Evolutionary conservation across 805 yeast genomes (phyloP).

Genomic region (Metschnikowia rubicola): DNA sequence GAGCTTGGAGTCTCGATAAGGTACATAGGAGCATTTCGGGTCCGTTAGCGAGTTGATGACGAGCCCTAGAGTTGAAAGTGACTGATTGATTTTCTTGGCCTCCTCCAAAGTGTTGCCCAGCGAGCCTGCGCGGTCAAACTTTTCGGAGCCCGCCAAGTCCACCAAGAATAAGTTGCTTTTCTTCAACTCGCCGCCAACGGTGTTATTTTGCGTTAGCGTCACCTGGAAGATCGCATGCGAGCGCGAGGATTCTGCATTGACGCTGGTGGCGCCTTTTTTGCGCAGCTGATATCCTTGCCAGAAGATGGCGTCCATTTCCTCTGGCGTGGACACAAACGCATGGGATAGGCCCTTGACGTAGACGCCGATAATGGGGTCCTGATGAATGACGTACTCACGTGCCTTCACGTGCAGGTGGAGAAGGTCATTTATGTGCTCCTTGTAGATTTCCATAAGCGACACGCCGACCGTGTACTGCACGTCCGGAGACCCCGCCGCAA

Average conservation of each 20-base stretch:
- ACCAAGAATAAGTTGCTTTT: conserved; percentile 67
- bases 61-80: conserved; percentile 73
- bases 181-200: conserved; percentile 53
- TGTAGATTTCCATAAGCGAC: conserved; percentile 76
- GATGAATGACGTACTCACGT: conserved; percentile 52
- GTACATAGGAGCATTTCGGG: conserved; percentile 59
- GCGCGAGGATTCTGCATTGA: conserved; percentile 73
- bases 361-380: conserved; percentile 60
- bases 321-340: conserved; percentile 53
- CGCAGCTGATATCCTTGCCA: conserved; percentile 56
- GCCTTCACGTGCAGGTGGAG: conserved; percentile 32
- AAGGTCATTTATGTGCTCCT: conserved; percentile 73
- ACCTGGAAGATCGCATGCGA: conserved; percentile 79
- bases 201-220: conserved; percentile 57
- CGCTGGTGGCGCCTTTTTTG: conserved; percentile 57
- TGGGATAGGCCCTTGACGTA: conserved; percentile 69
- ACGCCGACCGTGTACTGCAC: conserved; percentile 66
- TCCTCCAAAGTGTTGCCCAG: conserved; percentile 73
- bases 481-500: conserved; percentile 44
- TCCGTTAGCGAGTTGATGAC: conserved; percentile 80
- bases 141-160: conserved; percentile 87
- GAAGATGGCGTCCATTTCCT: conserved; percentile 57
- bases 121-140: conserved; percentile 73
- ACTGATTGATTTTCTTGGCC: conserved; percentile 77
- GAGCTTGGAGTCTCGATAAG: conserved; percentile 75